Percentiles rank a stretch among this genome's conserved stretches.
phyloP scores from a whole-genome alignment of 345 rosid species.

The Noccaea bulbosa region DNA sequence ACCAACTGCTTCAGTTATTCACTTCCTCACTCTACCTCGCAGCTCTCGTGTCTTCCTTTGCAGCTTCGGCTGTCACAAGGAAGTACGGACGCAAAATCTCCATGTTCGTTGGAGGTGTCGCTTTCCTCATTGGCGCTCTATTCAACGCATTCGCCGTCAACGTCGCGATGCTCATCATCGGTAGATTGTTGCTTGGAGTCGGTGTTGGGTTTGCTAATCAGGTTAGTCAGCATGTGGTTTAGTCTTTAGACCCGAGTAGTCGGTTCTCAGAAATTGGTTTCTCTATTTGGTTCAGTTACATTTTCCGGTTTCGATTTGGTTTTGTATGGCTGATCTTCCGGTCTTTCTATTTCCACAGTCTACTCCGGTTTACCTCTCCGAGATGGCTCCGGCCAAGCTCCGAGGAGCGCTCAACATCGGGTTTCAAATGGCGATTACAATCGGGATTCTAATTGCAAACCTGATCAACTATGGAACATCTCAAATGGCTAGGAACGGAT shows the following conservation, averaged over 20 bases:
- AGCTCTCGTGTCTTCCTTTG: slow-evolving; percentile 53
- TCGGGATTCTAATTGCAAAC: slow-evolving; percentile 47
- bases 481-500: slow-evolving; percentile 39
- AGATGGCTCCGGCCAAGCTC: slow-evolving; percentile 62
- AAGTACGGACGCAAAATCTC: slow-evolving; percentile 57
- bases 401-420: slow-evolving; percentile 63
- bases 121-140: slow-evolving; percentile 51
- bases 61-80: slow-evolving; percentile 54
- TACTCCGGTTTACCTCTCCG: slow-evolving; percentile 62
- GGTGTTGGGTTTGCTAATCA: slow-evolving; percentile 69
- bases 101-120: slow-evolving; percentile 55
- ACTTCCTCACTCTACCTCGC: slow-evolving; percentile 64
- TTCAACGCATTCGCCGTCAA: slow-evolving; percentile 50
- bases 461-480: slow-evolving; percentile 44
- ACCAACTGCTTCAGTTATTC: slow-evolving; percentile 50
- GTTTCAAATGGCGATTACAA: slow-evolving; percentile 64
- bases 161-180: slow-evolving; percentile 54
- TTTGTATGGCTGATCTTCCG: slow-evolving; percentile 7
- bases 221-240: slow-evolving; percentile 38
- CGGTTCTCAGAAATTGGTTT: no score
- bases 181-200: slow-evolving; percentile 60
- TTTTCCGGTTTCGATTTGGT: not conserved
- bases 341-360: slow-evolving; percentile 43
- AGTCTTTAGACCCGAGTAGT: not conserved
- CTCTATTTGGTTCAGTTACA: not conserved